Evolutionary conservation across 768 basidiomycete species (phyloP).

Genomic region (Hemileccinum impolitum): DNA sequence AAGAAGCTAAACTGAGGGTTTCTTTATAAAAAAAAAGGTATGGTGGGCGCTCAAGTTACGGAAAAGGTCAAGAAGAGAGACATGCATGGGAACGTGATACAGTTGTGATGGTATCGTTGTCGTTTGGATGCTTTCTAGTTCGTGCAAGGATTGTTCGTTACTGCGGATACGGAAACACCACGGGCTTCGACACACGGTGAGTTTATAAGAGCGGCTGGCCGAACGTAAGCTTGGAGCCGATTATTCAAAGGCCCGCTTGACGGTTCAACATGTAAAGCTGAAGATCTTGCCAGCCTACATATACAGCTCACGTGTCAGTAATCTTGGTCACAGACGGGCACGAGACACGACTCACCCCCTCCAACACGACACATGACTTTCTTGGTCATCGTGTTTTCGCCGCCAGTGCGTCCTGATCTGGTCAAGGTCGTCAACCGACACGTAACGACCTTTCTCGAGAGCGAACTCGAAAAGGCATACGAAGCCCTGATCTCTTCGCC

Average conservation of each 20-base stretch:
- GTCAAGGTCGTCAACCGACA: constrained; percentile 78
- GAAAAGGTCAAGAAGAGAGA: constrained; percentile 6
- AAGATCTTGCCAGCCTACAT: constrained; percentile 79
- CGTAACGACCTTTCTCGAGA: constrained; percentile 72
- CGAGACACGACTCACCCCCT: constrained; percentile 54
- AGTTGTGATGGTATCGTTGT: constrained; percentile 24
- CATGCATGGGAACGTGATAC: constrained; percentile 25
- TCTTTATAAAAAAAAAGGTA: constrained; percentile 1
- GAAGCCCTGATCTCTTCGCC: constrained; percentile 81
- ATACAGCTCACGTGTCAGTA: constrained; percentile 2
- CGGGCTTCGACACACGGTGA: not conserved
- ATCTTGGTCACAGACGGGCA: not conserved
- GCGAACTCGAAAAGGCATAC: constrained; percentile 74
- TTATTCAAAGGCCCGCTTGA: constrained; percentile 56
- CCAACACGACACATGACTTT: constrained; percentile 93
- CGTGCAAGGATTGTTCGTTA: constrained; percentile 20
- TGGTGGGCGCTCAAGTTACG: not conserved
- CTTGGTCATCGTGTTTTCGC: constrained; percentile 49
- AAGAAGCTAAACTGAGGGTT: not conserved
- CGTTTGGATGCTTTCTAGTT: constrained; percentile 28
- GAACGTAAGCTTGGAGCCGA: constrained; percentile 4
- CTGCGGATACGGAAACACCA: constrained; percentile 11
- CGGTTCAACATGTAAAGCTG: constrained; percentile 74
- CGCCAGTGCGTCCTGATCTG: constrained; percentile 47
- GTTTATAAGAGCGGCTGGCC: not conserved